Base-by-base conservation (phyloP, 2,329 filamentous ascomycete species). In the Xylaria hypoxylon region DNA sequence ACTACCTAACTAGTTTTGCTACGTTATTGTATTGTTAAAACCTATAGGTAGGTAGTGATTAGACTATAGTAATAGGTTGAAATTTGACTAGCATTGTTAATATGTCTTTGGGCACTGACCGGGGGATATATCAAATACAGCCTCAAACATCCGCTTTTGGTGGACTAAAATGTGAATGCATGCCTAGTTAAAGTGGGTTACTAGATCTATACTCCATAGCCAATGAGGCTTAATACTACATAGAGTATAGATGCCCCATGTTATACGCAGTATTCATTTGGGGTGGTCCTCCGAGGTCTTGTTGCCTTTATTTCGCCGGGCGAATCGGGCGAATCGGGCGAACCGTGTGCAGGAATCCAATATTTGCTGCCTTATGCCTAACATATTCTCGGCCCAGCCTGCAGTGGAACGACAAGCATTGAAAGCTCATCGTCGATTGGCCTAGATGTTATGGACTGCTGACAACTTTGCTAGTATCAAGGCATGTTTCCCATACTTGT, bases 321-420 rank as follows among this genome's bases (percentile, higher is more conserved):
- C 35, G 35, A 15, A 15, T 13, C 35, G 13, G 31, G n/a, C n/a
- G n/a, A n/a, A n/a, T n/a, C 48, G 38, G 52, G 52, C 52, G 52
- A 42, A 42, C 52, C 35, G 22, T 15, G 22, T 26, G 35, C 52
- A 55, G 52, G 52, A 35, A 24, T 55, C 13, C 17, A 15, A 38
- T 38, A 3, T 11, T 38, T 38, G 35, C 42, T 35, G 19, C 31
- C 50, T 55, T 24, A 38, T 42, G 17, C 15, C 31, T 5, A 35
- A 55, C 15, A 24, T 15, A 40, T 42, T 19, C 15, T 40, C 8
- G 31, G 50, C 22, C 52, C 42, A 55, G 35, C 52, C 52, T 42
- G 24, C 13, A 55, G 10, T 28, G 35, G 35, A 11, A 55, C 22
- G n/a, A 42, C 7, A 11, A 55, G 52, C 35, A n/a, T 3, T 28